Evolutionary conservation across 352 stramenopile genomes (phyloP).

Genomic region (Globisporangium iwayamae): DNA sequence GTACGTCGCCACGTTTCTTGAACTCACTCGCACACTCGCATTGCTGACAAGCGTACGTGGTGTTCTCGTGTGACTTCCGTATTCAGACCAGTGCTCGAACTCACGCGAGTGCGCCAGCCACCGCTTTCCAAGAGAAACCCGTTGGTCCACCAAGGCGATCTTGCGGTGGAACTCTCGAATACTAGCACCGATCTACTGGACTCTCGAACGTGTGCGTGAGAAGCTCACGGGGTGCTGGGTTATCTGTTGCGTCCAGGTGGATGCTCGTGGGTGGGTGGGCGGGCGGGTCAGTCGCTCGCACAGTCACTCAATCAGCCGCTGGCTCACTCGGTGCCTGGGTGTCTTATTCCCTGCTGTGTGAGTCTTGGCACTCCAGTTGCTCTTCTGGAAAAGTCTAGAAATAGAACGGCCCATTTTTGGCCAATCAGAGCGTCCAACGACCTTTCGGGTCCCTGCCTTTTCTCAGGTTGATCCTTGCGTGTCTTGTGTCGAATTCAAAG

Average conservation of each 20-base stretch:
- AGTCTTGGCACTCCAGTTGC: not conserved
- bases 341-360: not conserved
- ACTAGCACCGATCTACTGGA: not conserved
- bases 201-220: not conserved
- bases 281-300: not conserved
- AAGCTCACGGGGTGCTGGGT: not conserved
- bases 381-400: slow-evolving; percentile 7
- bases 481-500: not conserved
- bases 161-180: not conserved
- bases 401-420: not conserved
- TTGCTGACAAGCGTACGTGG: too few relatives aligned
- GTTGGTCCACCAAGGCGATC: not conserved
- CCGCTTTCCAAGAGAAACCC: not conserved
- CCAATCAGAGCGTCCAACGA: not conserved
- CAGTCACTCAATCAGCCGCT: not conserved
- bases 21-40: too few relatives aligned
- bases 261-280: not conserved
- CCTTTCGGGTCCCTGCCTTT: not conserved
- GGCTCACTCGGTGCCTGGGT: not conserved
- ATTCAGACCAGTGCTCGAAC: too few relatives aligned
- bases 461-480: not conserved
- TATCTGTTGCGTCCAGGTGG: not conserved
- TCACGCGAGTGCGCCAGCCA: not conserved
- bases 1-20: too few relatives aligned
- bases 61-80: too few relatives aligned